Base-by-base conservation (phyloP, 352 stramenopile genomes). In the Phytophthora melonis region DNA sequence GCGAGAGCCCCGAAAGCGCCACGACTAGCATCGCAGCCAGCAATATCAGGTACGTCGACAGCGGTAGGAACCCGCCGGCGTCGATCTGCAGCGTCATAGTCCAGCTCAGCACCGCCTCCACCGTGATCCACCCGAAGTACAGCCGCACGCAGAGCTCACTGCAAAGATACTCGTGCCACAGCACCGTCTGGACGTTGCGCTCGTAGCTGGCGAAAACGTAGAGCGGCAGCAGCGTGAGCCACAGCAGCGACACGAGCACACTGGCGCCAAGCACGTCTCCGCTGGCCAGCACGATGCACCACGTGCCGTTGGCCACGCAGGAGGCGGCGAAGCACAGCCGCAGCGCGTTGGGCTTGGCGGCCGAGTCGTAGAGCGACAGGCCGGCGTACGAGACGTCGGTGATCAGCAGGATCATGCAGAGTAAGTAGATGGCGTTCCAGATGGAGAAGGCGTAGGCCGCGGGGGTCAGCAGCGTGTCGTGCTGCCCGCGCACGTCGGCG, bases 101-200 rank as follows among this genome's bases (percentile, higher is more conserved):
- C 83, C 84, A 92, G 69, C 77, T 90, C 39, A 92, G 56, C 39
- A 86, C 58, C 2, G 76, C 74, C 47, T 83, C 80, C 58, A 78
- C 80, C 7, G 78, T 90, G 75, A 91, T 82, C 80, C 83, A 91
- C 16, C 83, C 73, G 56, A 91, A 92, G 65, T 92, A 91, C 3
- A 93, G 47, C 1, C 82, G 82, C n/a, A 92, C 74, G 56, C 75
- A 80, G 7, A 93, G 65, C 68, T 92, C 84, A 61, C 84, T 90
- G 70, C 73, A 84, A 7, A 91, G 34, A 66, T 88, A 91, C 74
- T 84, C 75, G 43, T 77, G 78, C 80, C 83, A 92, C 30, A 68
- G 39, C 62, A 92, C 72, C 16, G 81, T 80, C 27, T 80, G 81
- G 16, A 80, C 63, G 27, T 75, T 70, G 45, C 75, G 76, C 60